phyloP scores from a whole-genome alignment of 2,329 filamentous ascomycete genomes.

The Raffaelea arxii region DNA sequence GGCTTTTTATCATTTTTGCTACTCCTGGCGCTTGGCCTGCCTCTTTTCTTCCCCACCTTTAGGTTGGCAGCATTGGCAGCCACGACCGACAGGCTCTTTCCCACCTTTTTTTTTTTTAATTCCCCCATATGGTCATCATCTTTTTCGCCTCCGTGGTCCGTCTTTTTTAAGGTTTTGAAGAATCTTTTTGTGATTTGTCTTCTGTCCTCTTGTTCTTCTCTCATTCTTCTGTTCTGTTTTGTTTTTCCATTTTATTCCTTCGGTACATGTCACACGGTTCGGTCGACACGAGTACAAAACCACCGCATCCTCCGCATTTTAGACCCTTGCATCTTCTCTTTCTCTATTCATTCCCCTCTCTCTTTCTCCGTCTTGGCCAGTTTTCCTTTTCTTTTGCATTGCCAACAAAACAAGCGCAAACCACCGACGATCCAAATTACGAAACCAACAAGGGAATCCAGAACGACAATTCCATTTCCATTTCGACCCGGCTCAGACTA shows the following conservation, averaged over 20 bases:
- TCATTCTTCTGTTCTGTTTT: not conserved
- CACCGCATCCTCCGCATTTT: not conserved
- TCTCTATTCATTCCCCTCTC: not conserved
- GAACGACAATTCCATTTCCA: too few species aligned
- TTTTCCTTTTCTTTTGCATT: not conserved
- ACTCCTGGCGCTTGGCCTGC: not conserved
- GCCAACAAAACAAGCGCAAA: too few species aligned
- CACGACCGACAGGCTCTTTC: not conserved
- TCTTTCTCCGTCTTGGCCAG: not conserved
- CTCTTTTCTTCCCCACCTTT: too few species aligned
- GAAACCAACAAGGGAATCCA: too few species aligned
- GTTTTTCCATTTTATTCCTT: not conserved
- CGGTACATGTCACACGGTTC: too few species aligned
- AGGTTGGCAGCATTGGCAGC: too few species aligned
- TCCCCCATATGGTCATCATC: not conserved
- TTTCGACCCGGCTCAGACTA: too few species aligned
- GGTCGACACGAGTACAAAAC: too few species aligned
- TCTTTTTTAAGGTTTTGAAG: not conserved
- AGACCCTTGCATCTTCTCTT: slow-evolving; percentile 3
- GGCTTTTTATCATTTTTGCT: not conserved
- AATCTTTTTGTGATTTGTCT: not conserved
- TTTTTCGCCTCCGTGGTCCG: not conserved
- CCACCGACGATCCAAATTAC: too few species aligned
- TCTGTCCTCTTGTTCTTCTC: not conserved
- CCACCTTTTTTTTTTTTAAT: not conserved